Evolutionary conservation across 1,284 basidiomycete species (phyloP), one percentile per base, ranked within the genome.

Genomic region (Erythrobasidium hasegawianum): DNA sequence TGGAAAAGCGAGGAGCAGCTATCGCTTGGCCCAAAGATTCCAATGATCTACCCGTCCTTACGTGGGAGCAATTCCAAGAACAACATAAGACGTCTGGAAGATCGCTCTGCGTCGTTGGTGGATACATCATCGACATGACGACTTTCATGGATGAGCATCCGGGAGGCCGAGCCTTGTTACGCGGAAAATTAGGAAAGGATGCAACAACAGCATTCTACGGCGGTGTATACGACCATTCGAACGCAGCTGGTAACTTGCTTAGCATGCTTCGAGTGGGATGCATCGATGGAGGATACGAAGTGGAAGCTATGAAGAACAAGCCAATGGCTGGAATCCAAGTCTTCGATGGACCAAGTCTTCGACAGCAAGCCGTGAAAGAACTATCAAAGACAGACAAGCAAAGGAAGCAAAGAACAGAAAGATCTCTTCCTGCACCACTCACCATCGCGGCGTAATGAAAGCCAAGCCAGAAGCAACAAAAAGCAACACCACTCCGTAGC

Each of bases 141-240:
- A 79, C 83, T n/a, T 95, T 95, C 79, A 83, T 89, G 67, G 87
- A 93, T 61, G 88, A 94, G 73, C 92, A 96, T 77, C 92, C 92
- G 14, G 92, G 91, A 39, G 91, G 91, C n/a, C 80, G 81, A 45
- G 77, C 81, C 59, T 75, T 89, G 57, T 78, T 95, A 72, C 78
- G 80, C 60, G 80, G 79, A 33, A 85, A 83, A 69, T 81, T 86
- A 41, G 91, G 90, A 26, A 86, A 85, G 73, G 91, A 95, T 74
- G 91, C 88, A 1, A 91, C 91, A 0, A 88, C 89, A 0, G 90
- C 91, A 2, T 95, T 96, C 83, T 93, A 92, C 75, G 92, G 92
- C 67, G 92, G 91, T 73, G 88, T 93, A 1, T 93, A 94, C 76
- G 89, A 94, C 71, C 91, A 95, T 76, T 92, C 89, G 24, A 93